Conservation (phyloP, 768 basidiomycete genomes). For the Serendipita indica region DNA sequence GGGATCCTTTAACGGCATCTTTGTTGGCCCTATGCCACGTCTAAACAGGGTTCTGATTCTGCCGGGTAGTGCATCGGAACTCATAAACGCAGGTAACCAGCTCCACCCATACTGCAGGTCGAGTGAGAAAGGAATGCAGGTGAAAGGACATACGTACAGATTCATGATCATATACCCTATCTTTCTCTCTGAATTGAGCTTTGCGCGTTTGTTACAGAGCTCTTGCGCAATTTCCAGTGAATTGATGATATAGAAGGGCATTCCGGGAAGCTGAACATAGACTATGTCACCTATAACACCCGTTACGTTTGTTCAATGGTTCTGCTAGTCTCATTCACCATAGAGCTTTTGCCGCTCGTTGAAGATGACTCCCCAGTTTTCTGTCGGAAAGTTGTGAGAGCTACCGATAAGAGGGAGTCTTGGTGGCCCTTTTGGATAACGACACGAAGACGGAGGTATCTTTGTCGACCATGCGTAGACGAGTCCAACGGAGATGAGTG, state of each 20-base stretch:
- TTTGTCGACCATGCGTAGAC: too few relatives aligned
- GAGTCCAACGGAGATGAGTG: too few relatives aligned
- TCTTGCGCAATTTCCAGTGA: neutral
- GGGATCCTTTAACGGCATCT: neutral
- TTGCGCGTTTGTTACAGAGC: neutral
- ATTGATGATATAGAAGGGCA: neutral
- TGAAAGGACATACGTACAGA: neutral
- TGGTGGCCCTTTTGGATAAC: too few relatives aligned
- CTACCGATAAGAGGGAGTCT: too few relatives aligned
- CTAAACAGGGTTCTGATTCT: neutral
- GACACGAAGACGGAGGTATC: too few relatives aligned
- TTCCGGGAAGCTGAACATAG: neutral
- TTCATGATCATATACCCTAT: neutral
- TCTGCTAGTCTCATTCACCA: too few relatives aligned
- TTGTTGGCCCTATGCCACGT: neutral
- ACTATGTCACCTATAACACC: neutral
- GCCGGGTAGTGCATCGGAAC: neutral
- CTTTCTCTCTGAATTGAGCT: neutral
- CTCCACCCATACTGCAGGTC: neutral
- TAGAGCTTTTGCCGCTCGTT: too few relatives aligned
- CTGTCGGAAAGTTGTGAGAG: too few relatives aligned
- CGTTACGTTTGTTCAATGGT: too few relatives aligned
- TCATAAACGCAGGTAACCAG: neutral
- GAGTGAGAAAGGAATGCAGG: neutral
- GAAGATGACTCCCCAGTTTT: too few relatives aligned